phyloP scores from a whole-genome alignment of 1,284 basidiomycete species.

The Boletus hoseneyae region DNA sequence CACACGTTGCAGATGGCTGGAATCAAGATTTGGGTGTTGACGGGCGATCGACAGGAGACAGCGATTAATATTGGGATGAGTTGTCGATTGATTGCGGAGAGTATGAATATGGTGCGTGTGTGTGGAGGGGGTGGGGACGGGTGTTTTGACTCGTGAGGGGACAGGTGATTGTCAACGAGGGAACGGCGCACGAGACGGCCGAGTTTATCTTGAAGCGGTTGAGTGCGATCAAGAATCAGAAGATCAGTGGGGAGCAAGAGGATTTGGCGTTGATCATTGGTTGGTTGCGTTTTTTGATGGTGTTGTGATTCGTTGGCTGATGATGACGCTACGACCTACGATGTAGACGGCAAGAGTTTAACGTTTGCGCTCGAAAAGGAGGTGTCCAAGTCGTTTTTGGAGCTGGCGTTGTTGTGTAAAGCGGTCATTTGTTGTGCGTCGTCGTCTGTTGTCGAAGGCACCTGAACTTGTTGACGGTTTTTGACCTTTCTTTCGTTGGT shows the following conservation, averaged over 20 bases:
- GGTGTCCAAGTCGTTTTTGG: slow-evolving; percentile 84
- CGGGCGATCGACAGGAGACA: slow-evolving; percentile 97
- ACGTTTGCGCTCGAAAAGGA: slow-evolving; percentile 93
- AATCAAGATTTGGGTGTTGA: slow-evolving; percentile 99
- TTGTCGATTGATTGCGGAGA: slow-evolving; percentile 94
- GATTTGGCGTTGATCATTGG: slow-evolving; percentile 95
- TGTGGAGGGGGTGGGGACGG: background rate
- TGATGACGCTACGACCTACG: background rate
- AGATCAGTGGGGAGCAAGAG: slow-evolving; percentile 87
- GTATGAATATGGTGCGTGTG: slow-evolving; percentile 86
- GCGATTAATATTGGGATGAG: slow-evolving; percentile 99
- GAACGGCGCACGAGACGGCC: slow-evolving; percentile 76
- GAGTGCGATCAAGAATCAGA: slow-evolving; percentile 89
- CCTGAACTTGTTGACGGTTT: too few relatives aligned
- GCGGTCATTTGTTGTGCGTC: slow-evolving; percentile 92
- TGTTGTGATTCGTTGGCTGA: background rate
- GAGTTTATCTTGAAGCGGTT: slow-evolving; percentile 88
- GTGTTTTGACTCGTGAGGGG: background rate
- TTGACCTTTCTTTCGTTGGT: background rate
- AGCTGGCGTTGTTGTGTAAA: slow-evolving; percentile 97
- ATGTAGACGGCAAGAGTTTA: slow-evolving; percentile 89
- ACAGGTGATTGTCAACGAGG: slow-evolving; percentile 93
- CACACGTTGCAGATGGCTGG: slow-evolving; percentile 97
- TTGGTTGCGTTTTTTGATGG: slow-evolving; percentile 28
- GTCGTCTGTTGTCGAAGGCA: too few relatives aligned